These are phyloP conservation scores for Penicillium frequentans DNA, from an alignment of 2,329 filamentous ascomycete genomes.

Conservation along the genomic window DNA sequence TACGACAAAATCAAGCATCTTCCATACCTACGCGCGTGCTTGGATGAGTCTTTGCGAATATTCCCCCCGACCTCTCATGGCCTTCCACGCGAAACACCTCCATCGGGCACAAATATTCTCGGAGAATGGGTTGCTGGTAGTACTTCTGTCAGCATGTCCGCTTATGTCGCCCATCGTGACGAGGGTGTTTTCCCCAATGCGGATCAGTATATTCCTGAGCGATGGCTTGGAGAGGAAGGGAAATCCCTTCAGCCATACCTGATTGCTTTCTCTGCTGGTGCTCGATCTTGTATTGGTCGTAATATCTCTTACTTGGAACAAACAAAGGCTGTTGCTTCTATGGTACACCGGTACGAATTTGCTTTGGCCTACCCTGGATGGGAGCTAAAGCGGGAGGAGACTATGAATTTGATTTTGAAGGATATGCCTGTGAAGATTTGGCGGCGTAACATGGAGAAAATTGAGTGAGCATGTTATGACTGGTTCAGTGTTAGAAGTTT, in stretches of 20 bases:
- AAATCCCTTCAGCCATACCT: conserved; percentile 42
- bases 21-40: conserved; percentile 53
- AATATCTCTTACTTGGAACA: conserved; percentile 51
- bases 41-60: conserved; percentile 53
- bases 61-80: conserved; percentile 46
- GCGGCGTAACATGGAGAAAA: conserved; percentile 17
- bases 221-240: conserved; percentile 44
- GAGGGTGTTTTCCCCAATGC: conserved; percentile 39
- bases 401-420: conserved; percentile 33
- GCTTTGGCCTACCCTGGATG: conserved; percentile 25
- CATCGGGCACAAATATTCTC: conserved; percentile 45
- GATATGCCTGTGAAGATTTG: conserved; percentile 34
- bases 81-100: conserved; percentile 47
- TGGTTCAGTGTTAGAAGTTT: not conserved
- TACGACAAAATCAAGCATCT: conserved; percentile 54
- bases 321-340: conserved; percentile 31
- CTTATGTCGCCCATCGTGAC: conserved; percentile 43
- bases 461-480: not conserved
- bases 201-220: conserved; percentile 42
- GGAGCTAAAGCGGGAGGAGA: conserved; percentile 29
- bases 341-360: conserved; percentile 34
- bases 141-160: conserved; percentile 47
- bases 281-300: conserved; percentile 43
- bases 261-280: conserved; percentile 42
- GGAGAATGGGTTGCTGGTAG: conserved; percentile 49